Base-by-base conservation (phyloP, 164 flowering plant species). In the Dillenia turbinata region DNA sequence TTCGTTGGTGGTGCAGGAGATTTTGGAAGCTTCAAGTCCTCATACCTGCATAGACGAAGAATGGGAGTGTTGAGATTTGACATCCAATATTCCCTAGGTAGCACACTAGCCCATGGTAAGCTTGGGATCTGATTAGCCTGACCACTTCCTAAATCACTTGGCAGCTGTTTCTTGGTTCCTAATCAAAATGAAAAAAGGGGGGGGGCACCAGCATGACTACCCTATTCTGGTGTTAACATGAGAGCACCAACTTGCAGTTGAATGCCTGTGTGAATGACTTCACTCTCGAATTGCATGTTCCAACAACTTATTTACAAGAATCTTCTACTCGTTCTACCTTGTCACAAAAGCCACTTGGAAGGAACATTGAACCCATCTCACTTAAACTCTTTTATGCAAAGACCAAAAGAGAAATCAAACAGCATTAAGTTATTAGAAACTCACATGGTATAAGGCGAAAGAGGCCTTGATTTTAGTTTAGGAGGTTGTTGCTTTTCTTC, bases 21-120 rank as follows among this genome's bases (percentile, higher is more conserved):
- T 45, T 81, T 65, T 63, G 97, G 97, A 49, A 89, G 96, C 81
- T 91, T 91, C 64, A 91, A 53, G 60, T 89, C 90, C 53, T 87
- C 94, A 44, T 92, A 89, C 85, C 96, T 89, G 79, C 52, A 65
- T 17, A 14, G 24, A 44, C 22, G 19, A 53, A 43, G 62, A 19
- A 71, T 66, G 24, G 55, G 9, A 44, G 10, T 12, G 7, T 10
- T 1, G 17, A 26, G 33, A 26, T 26, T 26, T 3, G 2, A 26
- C 5, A 26, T 26, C 5, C 33, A 26, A 26, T 5, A 26, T 26
- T 26, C 33, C 33, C 33, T 26, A 26, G 33, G 2, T 26, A 2
- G 2, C 5, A 26, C 33, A 26, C 33, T 26, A 26, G n/a, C n/a
- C n/a, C n/a, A 26, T 1, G 33, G 33, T 26, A 1, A 1, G 33